Percentiles rank a stretch among this genome's conserved stretches.
phyloP scores from a whole-genome alignment of 768 basidiomycete genomes.

The Agrocybe chaxingu region DNA sequence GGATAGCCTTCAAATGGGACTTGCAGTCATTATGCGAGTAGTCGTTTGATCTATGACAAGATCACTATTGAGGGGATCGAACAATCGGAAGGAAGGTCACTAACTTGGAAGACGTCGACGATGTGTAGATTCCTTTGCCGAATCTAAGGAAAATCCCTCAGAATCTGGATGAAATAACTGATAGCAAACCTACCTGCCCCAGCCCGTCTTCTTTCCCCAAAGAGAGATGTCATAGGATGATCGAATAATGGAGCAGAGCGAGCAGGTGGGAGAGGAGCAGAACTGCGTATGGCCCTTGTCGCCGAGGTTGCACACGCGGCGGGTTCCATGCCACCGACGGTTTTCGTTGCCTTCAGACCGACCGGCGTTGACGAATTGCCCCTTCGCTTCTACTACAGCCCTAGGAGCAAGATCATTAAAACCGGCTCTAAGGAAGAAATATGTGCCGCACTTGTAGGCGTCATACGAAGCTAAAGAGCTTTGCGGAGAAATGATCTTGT shows the following conservation, averaged over 20 bases:
- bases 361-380: slow-evolving; percentile 52
- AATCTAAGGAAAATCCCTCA: slow-evolving; percentile 40
- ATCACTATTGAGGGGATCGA: not conserved
- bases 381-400: slow-evolving; percentile 52
- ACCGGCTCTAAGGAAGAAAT: not conserved
- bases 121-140: slow-evolving; percentile 70
- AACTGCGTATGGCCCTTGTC: slow-evolving; percentile 56
- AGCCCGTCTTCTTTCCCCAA: slow-evolving; percentile 68
- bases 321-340: slow-evolving; percentile 74
- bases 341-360: slow-evolving; percentile 68
- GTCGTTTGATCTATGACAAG: slow-evolving; percentile 52
- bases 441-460: slow-evolving; percentile 48
- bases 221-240: slow-evolving; percentile 62
- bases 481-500: slow-evolving; percentile 57
- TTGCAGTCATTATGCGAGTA: slow-evolving; percentile 59
- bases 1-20: slow-evolving; percentile 57
- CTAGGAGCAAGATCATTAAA: slow-evolving; percentile 25
- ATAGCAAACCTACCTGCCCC: slow-evolving; percentile 51
- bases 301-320: slow-evolving; percentile 59
- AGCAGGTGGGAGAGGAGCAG: slow-evolving; percentile 56
- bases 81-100: slow-evolving; percentile 11
- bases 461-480: slow-evolving; percentile 53
- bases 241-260: slow-evolving; percentile 60
- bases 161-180: not conserved
- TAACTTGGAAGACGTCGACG: slow-evolving; percentile 75